phyloP scores from a whole-genome alignment of 768 basidiomycete species.

The Naganishia kalamii region DNA sequence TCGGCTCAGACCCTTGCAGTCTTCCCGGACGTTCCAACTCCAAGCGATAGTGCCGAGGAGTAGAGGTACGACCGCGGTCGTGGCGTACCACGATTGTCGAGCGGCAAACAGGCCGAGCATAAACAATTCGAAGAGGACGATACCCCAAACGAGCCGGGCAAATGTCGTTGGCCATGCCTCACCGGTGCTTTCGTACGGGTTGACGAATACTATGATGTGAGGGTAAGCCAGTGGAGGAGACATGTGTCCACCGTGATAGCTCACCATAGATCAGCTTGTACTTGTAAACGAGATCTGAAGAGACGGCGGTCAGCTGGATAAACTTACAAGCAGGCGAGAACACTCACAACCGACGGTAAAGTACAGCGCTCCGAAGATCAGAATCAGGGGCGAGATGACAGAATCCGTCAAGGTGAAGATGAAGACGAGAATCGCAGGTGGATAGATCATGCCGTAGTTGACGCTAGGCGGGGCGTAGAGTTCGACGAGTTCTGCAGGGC shows the following conservation, averaged over 20 bases:
- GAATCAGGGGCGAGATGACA: constrained; percentile 88
- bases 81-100: constrained; percentile 57
- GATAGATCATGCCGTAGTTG: constrained; percentile 95
- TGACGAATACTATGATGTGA: constrained; percentile 75
- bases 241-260: constrained; percentile 33
- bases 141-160: constrained; percentile 80
- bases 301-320: background rate
- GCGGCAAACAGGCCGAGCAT: constrained; percentile 93
- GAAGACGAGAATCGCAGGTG: constrained; percentile 92
- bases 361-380: constrained; percentile 90
- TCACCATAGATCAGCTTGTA: constrained; percentile 90
- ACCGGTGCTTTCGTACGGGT: constrained; percentile 93
- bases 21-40: constrained; percentile 68
- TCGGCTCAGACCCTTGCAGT: constrained; percentile 66
- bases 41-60: constrained; percentile 68
- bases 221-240: background rate
- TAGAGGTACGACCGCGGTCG: constrained; percentile 66
- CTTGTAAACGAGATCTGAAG: constrained; percentile 80
- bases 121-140: constrained; percentile 87
- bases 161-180: constrained; percentile 98
- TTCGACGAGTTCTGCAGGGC: constrained; percentile 74
- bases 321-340: background rate
- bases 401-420: constrained; percentile 92
- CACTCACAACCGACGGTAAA: constrained; percentile 72
- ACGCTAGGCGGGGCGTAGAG: constrained; percentile 96